Evolutionary conservation across 805 yeast genomes (phyloP).

Genomic region (Spencermartinsiella europaea): DNA sequence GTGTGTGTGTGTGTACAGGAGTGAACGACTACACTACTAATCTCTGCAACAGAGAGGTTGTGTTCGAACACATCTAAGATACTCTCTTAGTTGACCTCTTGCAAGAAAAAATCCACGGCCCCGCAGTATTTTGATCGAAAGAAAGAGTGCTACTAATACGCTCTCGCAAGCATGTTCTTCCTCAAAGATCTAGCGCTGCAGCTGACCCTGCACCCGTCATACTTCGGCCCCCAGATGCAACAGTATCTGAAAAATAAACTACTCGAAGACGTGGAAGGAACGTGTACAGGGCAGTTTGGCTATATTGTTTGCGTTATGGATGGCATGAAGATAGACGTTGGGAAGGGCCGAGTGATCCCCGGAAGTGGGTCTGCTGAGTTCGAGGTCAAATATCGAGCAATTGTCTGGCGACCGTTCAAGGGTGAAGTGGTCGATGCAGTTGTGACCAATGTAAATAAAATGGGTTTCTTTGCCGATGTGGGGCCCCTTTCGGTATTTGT

Average conservation of each 20-base stretch:
- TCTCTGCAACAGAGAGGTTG: too few relatives aligned
- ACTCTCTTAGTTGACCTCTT: too few relatives aligned
- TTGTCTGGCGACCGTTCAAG: slow-evolving; percentile 97
- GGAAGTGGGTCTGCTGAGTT: slow-evolving; percentile 93
- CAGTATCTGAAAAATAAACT: slow-evolving; percentile 85
- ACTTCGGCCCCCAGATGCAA: slow-evolving; percentile 96
- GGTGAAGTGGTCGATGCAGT: slow-evolving; percentile 98
- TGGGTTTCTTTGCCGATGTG: slow-evolving; percentile 97
- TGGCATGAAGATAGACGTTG: slow-evolving; percentile 90
- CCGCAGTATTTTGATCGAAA: too few relatives aligned
- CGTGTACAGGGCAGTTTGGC: slow-evolving; percentile 98
- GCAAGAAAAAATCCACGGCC: too few relatives aligned
- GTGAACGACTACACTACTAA: too few relatives aligned
- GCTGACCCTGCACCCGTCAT: slow-evolving; percentile 93
- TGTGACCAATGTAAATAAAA: slow-evolving; percentile 86
- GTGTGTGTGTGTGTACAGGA: too few relatives aligned
- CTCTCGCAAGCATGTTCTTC: too few relatives aligned
- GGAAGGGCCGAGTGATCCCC: slow-evolving; percentile 87
- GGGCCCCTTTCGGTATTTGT: slow-evolving; percentile 95
- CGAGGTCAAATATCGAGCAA: slow-evolving; percentile 92
- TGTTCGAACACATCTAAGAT: too few relatives aligned
- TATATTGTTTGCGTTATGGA: slow-evolving; percentile 94
- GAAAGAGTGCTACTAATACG: too few relatives aligned
- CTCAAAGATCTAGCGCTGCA: slow-evolving; percentile 83
- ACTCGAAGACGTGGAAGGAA: slow-evolving; percentile 94